phyloP scores from a whole-genome alignment of 352 stramenopile species.

The Globisporangium irregulare region DNA sequence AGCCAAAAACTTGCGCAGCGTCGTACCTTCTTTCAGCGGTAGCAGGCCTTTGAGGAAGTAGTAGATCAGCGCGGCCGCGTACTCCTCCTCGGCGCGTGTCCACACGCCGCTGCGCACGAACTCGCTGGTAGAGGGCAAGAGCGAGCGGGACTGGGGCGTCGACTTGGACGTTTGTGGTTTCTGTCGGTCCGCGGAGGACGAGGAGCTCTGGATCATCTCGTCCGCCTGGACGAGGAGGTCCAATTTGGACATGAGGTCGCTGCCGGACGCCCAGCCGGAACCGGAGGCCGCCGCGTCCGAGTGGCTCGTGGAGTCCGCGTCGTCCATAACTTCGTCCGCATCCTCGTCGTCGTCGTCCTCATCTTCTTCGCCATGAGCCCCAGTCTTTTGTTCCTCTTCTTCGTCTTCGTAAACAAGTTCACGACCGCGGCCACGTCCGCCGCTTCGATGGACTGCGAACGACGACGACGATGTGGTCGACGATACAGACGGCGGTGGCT shows the following conservation, averaged over 20 bases:
- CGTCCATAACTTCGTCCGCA: slow-evolving; percentile 10
- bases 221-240: slow-evolving; percentile 71
- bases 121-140: slow-evolving; percentile 9
- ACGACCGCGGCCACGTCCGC: neutral
- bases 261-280: slow-evolving; percentile 13
- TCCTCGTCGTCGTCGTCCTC: neutral
- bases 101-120: slow-evolving; percentile 59
- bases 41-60: slow-evolving; percentile 62
- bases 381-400: slow-evolving; percentile 21
- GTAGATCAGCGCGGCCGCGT: slow-evolving; percentile 56
- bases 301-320: neutral
- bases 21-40: slow-evolving; percentile 49
- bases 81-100: slow-evolving; percentile 63
- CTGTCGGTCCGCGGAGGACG: neutral
- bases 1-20: slow-evolving; percentile 67
- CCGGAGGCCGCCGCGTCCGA: slow-evolving; percentile 10
- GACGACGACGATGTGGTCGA: slow-evolving; percentile 2
- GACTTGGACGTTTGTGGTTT: neutral
- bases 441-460: neutral
- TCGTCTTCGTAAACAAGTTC: slow-evolving; percentile 19
- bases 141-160: slow-evolving; percentile 1
- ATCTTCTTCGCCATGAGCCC: slow-evolving; percentile 12
- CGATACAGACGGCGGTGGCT: neutral
- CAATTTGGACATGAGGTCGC: slow-evolving; percentile 43
- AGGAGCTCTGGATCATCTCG: slow-evolving; percentile 50